Evolutionary conservation across 202 grass and related monocot genomes (phyloP).

Genomic region (Cymbopogon flexuosus): DNA sequence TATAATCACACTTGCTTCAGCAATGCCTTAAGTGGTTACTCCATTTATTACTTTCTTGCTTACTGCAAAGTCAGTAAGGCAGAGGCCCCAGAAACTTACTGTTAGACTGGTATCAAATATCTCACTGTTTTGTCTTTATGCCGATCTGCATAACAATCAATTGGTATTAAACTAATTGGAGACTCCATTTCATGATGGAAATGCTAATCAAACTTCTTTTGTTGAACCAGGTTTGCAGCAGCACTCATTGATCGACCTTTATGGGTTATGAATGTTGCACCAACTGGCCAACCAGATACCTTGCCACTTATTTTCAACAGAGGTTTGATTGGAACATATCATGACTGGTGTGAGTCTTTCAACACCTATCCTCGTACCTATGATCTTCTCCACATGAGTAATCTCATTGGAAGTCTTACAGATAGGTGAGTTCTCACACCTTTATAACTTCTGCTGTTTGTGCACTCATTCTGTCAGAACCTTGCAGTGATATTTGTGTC

Average conservation of each 20-base stretch:
- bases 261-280: slow-evolving; percentile 87
- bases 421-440: slow-evolving; percentile 39
- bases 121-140: not conserved
- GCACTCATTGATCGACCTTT: slow-evolving; percentile 65
- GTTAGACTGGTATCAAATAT: not conserved
- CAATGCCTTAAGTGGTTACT: not conserved
- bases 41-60: not conserved
- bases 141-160: not conserved
- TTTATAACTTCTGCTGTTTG: not conserved
- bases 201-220: slow-evolving; percentile 35
- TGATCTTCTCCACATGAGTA: slow-evolving; percentile 75
- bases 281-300: slow-evolving; percentile 46
- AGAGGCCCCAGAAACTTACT: not conserved
- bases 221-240: slow-evolving; percentile 72
- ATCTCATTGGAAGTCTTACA: slow-evolving; percentile 61
- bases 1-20: not conserved
- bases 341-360: slow-evolving; percentile 92
- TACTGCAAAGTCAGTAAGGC: not conserved
- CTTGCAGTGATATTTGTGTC: not conserved
- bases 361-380: slow-evolving; percentile 92
- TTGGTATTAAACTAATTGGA: slow-evolving; percentile 1
- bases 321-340: slow-evolving; percentile 87
- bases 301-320: slow-evolving; percentile 60
- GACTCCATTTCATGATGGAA: not conserved
- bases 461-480: not conserved